These are phyloP conservation scores for Chaetoceros muelleri DNA, from an alignment of 108 stramenopile species.

Conservation along the genomic window DNA sequence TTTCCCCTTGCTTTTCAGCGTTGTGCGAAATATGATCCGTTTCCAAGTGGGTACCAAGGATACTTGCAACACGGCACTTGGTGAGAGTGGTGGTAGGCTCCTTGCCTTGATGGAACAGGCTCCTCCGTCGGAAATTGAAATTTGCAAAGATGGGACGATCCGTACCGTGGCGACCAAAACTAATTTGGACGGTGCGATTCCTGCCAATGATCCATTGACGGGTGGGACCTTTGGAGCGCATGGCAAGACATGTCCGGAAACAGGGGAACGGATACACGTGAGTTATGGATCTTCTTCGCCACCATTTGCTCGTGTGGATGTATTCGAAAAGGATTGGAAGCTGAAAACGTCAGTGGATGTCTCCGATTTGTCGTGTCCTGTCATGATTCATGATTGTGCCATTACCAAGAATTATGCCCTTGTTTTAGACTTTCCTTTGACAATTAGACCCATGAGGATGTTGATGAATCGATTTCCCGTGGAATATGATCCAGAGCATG, in stretches of 20 bases:
- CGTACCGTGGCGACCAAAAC: conserved; percentile 9
- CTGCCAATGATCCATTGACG: conserved; percentile 11
- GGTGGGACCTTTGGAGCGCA: conserved; percentile 30
- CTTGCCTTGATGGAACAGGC: conserved; percentile 36
- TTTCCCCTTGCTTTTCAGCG: conserved; percentile 13
- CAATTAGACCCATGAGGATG: conserved; percentile 19
- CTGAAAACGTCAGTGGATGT: conserved; percentile 8
- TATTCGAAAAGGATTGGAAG: conserved; percentile 13
- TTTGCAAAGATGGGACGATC: conserved; percentile 13
- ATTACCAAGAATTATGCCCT: conserved; percentile 22
- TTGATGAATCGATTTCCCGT: conserved; percentile 21
- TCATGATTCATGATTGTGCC: conserved; percentile 27
- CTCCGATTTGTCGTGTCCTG: conserved; percentile 11
- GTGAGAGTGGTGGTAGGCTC: conserved; percentile 4
- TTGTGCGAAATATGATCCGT: conserved; percentile 16
- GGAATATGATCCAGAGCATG: conserved; percentile 32
- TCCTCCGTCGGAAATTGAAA: conserved; percentile 19
- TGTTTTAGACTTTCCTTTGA: conserved; percentile 32
- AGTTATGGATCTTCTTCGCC: conserved; percentile 7
- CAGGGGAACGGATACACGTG: conserved; percentile 23
- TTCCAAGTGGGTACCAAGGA: conserved; percentile 22
- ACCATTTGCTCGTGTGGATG: conserved; percentile 25
- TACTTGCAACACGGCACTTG: conserved; percentile 31
- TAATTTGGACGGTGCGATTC: conserved; percentile 24
- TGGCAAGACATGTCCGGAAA: conserved; percentile 15